Base-by-base conservation (phyloP, 805 yeast species). In the Yarrowia divulgata region DNA sequence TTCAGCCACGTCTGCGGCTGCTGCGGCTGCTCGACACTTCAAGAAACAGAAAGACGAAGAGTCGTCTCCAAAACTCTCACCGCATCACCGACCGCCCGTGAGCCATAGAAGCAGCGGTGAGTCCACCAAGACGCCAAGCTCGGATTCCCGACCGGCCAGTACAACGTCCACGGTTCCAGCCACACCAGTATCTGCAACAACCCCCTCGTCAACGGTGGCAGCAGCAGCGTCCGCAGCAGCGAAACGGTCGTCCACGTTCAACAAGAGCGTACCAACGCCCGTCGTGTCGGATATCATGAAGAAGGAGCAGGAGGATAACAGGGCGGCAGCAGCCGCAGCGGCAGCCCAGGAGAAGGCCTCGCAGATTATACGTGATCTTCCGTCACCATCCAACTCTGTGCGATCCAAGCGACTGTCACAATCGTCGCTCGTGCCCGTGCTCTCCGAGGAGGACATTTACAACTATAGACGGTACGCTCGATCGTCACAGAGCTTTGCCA, bases 221-320 rank as follows among this genome's bases (percentile, higher is more conserved):
- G 66, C 66, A 34, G 66, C 66, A 34, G 66, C 68, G 6, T 63
- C 68, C 1, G 68, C 68, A 13, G 68, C 68, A 48, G 68, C 68
- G 5, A 48, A 49, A 39, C 35, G 68, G 19, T 63, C 68, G 46
- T 37, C 68, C 13, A 63, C 68, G 3, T 63, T 63, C 57, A 37
- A 39, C 57, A 63, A 63, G 29, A 63, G 48, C 29, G 68, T 63
- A 12, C 68, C 68, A 16, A 63, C 68, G 13, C 68, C 68, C 6
- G 68, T 63, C 14, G 66, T 60, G 34, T 60, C 66, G 19, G 66
- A 45, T 34, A 10, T 45, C 19, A 60, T 60, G 52, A 43, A 45
- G 23, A 42, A 45, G 52, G 66, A 60, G 52, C 52, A 43, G 52
- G 66, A 60, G 42, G 66, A 60, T 8, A 40, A 60, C n/a, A 13